Evolutionary conservation across 2,329 filamentous ascomycete species (phyloP).

Genomic region (Alternaria atra): DNA sequence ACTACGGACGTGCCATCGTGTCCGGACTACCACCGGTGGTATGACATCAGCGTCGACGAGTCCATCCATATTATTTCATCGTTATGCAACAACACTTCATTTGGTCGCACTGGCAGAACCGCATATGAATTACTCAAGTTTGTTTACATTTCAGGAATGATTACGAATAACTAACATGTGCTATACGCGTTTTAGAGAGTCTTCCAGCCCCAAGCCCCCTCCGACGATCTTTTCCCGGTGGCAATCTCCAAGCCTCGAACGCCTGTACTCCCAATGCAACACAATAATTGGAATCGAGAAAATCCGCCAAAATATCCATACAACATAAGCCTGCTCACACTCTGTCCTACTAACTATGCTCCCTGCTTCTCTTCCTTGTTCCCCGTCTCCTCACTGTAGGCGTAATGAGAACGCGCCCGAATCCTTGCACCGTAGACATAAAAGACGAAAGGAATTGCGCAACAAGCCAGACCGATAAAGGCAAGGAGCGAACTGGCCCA

Average conservation of each 20-base stretch:
- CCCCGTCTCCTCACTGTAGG: conserved; percentile 69
- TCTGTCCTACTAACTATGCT: conserved; percentile 14
- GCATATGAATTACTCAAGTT: neutral
- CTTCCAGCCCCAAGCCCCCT: neutral
- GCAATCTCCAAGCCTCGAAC: conserved; percentile 5
- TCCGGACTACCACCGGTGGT: neutral
- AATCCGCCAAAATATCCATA: neutral
- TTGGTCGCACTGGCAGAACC: neutral
- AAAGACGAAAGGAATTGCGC: conserved; percentile 83
- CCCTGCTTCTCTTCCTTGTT: conserved; percentile 37
- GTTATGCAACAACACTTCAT: neutral
- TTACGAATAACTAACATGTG: neutral
- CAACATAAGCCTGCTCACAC: conserved; percentile 4
- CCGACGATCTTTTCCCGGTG: neutral
- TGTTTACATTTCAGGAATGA: neutral
- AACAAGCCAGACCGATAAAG: conserved; percentile 79
- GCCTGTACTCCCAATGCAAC: conserved; percentile 23
- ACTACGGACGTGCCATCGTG: neutral
- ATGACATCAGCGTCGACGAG: conserved; percentile 10
- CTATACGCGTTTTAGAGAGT: neutral
- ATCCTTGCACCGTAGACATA: conserved; percentile 79
- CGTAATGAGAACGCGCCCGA: conserved; percentile 73
- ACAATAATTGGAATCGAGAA: conserved; percentile 6
- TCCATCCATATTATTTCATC: neutral
- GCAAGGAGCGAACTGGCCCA: conserved; percentile 79